Evolutionary conservation across 1,284 basidiomycete species (phyloP).

Genomic region (Cerrena zonata): DNA sequence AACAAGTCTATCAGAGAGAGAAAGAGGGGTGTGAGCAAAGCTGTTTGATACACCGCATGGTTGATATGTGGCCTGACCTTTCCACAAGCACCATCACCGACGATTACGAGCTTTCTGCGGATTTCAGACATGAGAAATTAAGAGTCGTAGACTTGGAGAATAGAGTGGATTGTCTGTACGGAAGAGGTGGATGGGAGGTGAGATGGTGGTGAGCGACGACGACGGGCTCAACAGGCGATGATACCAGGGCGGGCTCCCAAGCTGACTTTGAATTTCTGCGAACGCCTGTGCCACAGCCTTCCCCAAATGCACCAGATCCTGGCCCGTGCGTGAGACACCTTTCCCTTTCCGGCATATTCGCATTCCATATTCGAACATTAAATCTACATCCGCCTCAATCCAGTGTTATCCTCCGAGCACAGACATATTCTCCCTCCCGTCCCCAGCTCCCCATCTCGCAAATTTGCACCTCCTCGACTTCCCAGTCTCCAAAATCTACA

Average conservation of each 20-base stretch:
- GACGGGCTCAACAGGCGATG: slow-evolving; percentile 2
- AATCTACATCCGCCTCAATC: neutral
- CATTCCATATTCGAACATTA: neutral
- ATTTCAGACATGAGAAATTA: slow-evolving; percentile 37
- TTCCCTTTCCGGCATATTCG: neutral
- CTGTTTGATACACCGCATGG: neutral
- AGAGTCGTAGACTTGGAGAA: slow-evolving; percentile 11
- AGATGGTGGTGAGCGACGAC: slow-evolving; percentile 10
- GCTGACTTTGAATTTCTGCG: slow-evolving; percentile 4
- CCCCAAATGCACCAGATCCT: neutral
- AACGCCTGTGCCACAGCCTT: slow-evolving; percentile 4
- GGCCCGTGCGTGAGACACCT: slow-evolving; percentile 8
- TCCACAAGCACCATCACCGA: slow-evolving; percentile 58
- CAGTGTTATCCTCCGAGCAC: slow-evolving; percentile 15
- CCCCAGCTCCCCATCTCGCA: slow-evolving; percentile 59
- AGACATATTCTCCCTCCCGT: slow-evolving; percentile 50
- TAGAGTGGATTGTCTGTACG: slow-evolving; percentile 10
- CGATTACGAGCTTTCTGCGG: slow-evolving; percentile 51
- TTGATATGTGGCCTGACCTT: slow-evolving; percentile 31
- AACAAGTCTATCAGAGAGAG: slow-evolving; percentile 42
- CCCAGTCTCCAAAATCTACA: slow-evolving; percentile 43
- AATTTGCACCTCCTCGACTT: slow-evolving; percentile 47
- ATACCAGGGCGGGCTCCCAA: slow-evolving; percentile 8
- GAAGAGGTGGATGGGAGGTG: slow-evolving; percentile 14
- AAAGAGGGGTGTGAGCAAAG: neutral